These are phyloP conservation scores for Saccharomycopsis vini DNA, from an alignment of 805 yeast species.

Conservation along the genomic window DNA sequence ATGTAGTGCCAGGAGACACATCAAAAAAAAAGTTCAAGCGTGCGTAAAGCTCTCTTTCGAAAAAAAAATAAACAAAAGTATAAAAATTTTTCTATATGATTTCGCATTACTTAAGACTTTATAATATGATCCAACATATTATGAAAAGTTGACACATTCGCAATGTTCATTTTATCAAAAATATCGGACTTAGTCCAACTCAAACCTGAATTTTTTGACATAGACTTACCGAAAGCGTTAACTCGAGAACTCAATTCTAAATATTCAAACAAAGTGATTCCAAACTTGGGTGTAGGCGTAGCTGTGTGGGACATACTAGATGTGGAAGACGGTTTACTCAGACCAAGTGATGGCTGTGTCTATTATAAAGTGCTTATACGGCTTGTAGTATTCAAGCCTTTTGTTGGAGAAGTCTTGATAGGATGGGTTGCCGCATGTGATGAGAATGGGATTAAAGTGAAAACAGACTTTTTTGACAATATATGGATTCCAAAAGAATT, in stretches of 20 bases:
- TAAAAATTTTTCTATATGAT: too few species aligned
- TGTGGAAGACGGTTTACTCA: constrained; percentile 82
- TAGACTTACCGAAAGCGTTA: constrained; percentile 64
- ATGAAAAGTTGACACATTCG: too few species aligned
- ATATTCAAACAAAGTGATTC: constrained; percentile 78
- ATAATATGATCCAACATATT: too few species aligned
- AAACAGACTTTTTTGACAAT: constrained; percentile 85
- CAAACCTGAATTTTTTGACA: constrained; percentile 75
- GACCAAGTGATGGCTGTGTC: constrained; percentile 92
- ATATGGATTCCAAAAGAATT: constrained; percentile 78
- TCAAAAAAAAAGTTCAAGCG: too few species aligned
- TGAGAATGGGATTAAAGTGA: constrained; percentile 73
- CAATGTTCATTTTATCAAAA: constrained; percentile 81
- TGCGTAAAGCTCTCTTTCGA: too few species aligned
- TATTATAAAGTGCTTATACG: constrained; percentile 69
- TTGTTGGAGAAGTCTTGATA: constrained; percentile 83
- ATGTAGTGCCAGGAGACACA: too few species aligned
- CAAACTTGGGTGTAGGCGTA: constrained; percentile 75
- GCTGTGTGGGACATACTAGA: constrained; percentile 74
- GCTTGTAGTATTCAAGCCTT: constrained; percentile 81
- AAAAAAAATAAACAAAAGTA: too few species aligned
- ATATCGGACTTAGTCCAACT: constrained; percentile 79
- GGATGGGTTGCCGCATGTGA: constrained; percentile 92
- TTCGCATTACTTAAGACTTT: too few species aligned
- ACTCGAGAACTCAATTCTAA: constrained; percentile 75